Conservation (phyloP, 768 basidiomycete species). For the Tylopilus felleus region DNA sequence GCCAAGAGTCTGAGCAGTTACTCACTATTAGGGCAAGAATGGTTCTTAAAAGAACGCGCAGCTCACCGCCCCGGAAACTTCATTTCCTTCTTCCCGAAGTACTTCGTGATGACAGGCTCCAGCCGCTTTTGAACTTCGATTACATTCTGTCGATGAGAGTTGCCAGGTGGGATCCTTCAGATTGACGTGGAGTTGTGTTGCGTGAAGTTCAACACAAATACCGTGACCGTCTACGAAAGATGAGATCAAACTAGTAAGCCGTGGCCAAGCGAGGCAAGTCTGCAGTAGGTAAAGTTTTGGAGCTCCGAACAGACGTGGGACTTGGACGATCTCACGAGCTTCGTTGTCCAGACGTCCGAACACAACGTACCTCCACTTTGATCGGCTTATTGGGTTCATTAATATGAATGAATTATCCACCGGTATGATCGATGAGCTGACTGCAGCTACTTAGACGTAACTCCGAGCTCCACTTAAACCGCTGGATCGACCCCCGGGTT, state of each 20-base stretch:
- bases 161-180: too few species aligned
- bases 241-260: too few species aligned
- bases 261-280: too few species aligned
- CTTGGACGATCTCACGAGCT: neutral
- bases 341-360: neutral
- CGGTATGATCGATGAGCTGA: too few species aligned
- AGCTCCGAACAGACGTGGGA: neutral
- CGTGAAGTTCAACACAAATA: neutral
- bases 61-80: neutral
- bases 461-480: neutral
- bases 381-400: neutral
- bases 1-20: neutral
- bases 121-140: neutral
- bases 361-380: slow-evolving; percentile 1
- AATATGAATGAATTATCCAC: too few species aligned
- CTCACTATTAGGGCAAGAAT: neutral
- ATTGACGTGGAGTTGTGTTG: neutral
- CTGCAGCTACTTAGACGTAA: too few species aligned
- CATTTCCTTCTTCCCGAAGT: neutral
- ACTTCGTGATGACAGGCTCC: neutral
- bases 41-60: neutral
- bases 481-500: neutral
- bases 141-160: too few species aligned
- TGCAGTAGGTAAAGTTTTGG: neutral
- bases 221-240: too few species aligned